Conservation (phyloP, 441 rosid genomes). For the Pelargonium australe region DNA sequence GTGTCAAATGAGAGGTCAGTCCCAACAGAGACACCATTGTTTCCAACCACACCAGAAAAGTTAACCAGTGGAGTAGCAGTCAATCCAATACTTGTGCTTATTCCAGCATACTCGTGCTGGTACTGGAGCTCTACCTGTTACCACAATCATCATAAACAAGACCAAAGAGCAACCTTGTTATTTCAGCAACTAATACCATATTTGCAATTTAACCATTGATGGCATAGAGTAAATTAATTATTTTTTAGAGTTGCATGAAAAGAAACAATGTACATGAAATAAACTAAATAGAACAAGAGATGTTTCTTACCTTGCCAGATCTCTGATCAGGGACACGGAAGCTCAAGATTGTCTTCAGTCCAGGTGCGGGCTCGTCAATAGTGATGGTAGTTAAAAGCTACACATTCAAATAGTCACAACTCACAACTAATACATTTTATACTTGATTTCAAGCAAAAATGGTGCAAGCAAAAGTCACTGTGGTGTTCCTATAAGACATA, state of each 20-base stretch:
- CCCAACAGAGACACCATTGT: slow-evolving; percentile 50
- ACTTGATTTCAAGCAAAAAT: neutral
- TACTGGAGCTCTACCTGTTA: slow-evolving; percentile 76
- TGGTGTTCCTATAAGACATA: neutral
- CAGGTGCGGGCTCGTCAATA: slow-evolving; percentile 76
- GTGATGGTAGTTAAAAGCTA: slow-evolving; percentile 76
- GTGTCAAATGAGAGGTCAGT: slow-evolving; percentile 74
- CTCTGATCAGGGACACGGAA: slow-evolving; percentile 80
- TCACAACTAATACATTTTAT: neutral
- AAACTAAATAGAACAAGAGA: neutral
- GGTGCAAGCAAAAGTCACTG: neutral
- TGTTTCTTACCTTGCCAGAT: slow-evolving; percentile 69
- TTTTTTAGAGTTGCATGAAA: neutral
- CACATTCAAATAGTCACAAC: neutral
- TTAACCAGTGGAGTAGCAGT: slow-evolving; percentile 72
- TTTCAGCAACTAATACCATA: neutral
- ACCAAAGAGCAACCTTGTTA: slow-evolving; percentile 8
- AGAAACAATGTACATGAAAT: neutral
- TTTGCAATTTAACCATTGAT: neutral
- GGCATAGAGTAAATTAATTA: neutral
- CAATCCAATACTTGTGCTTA: slow-evolving; percentile 66
- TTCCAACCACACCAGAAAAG: slow-evolving; percentile 73
- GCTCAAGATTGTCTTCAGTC: slow-evolving; percentile 70
- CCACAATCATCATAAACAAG: neutral
- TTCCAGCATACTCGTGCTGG: slow-evolving; percentile 76